These are phyloP conservation scores for Umbelopsis vinacea DNA, from an alignment of 192 early-diverging fungal species.

Conservation along the genomic window DNA sequence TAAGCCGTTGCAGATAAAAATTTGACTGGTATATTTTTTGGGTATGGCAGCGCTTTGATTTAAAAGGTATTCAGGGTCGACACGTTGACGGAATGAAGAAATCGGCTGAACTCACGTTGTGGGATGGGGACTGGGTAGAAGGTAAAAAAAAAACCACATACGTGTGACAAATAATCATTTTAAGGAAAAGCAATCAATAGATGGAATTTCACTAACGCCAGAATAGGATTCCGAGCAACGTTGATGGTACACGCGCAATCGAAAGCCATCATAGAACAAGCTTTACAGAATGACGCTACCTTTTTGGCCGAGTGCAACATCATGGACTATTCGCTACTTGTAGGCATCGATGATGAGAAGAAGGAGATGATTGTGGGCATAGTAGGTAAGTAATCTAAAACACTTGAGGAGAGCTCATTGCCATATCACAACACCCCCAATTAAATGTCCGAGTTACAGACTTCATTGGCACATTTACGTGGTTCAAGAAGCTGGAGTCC, in stretches of 20 bases:
- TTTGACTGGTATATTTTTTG: neutral
- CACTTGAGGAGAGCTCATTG: neutral
- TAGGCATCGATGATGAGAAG: slow-evolving; percentile 87
- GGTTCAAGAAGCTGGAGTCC: slow-evolving; percentile 95
- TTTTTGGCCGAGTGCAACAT: slow-evolving; percentile 91
- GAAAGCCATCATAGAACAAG: slow-evolving; percentile 76
- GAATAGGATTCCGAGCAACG: slow-evolving; percentile 47
- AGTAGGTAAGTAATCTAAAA: slow-evolving; percentile 52
- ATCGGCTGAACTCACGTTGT: slow-evolving; percentile 51
- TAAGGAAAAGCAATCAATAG: neutral
- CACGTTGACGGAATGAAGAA: slow-evolving; percentile 47
- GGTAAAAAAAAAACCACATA: slow-evolving; percentile 44
- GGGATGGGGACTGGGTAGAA: slow-evolving; percentile 78
- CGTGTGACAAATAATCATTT: neutral
- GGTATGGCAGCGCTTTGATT: slow-evolving; percentile 65
- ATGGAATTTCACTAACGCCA: slow-evolving; percentile 9
- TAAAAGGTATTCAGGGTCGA: slow-evolving; percentile 77
- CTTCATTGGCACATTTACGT: slow-evolving; percentile 96
- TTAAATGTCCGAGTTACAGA: slow-evolving; percentile 53
- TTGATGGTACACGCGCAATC: slow-evolving; percentile 87
- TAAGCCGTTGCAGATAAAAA: neutral
- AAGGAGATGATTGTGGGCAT: slow-evolving; percentile 92
- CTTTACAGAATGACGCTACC: slow-evolving; percentile 90
- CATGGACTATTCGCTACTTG: slow-evolving; percentile 96
- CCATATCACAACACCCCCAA: neutral